Percentiles rank a stretch among this genome's conserved stretches.
phyloP scores from a whole-genome alignment of 2,329 filamentous ascomycete species.

The Boeremia lycopersici region DNA sequence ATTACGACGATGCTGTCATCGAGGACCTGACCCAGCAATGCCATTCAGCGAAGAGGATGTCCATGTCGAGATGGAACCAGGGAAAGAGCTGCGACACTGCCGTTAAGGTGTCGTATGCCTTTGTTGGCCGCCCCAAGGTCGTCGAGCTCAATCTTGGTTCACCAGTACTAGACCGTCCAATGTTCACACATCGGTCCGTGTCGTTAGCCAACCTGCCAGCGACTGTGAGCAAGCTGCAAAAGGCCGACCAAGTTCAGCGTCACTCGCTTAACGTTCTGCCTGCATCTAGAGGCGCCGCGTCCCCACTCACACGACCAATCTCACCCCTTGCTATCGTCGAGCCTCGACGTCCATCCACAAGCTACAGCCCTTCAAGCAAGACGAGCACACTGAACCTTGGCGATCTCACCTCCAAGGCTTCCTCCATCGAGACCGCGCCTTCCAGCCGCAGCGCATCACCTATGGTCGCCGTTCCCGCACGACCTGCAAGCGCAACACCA shows the following conservation, averaged over 20 bases:
- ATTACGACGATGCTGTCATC: slow-evolving; percentile 41
- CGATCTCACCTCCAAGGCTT: slow-evolving; percentile 30
- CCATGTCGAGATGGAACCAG: slow-evolving; percentile 40
- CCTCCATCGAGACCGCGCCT: slow-evolving; percentile 31
- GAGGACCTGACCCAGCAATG: slow-evolving; percentile 36
- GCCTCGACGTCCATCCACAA: slow-evolving; percentile 37
- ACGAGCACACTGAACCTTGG: slow-evolving; percentile 27
- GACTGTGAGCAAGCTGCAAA: slow-evolving; percentile 36
- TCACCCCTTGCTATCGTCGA: slow-evolving; percentile 32
- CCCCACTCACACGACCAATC: slow-evolving; percentile 26
- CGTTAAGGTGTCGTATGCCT: slow-evolving; percentile 45
- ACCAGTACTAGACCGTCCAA: slow-evolving; percentile 27
- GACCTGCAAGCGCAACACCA: slow-evolving; percentile 31
- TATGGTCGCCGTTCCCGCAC: slow-evolving; percentile 25
- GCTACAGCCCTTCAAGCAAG: slow-evolving; percentile 33
- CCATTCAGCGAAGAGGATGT: slow-evolving; percentile 41
- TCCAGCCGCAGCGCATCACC: slow-evolving; percentile 37
- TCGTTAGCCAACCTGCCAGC: slow-evolving; percentile 43
- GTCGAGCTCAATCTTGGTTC: slow-evolving; percentile 40
- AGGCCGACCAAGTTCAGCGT: slow-evolving; percentile 34
- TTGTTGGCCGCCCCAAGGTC: slow-evolving; percentile 47
- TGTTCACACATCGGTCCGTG: slow-evolving; percentile 36
- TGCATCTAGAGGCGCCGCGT: slow-evolving; percentile 14
- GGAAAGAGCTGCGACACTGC: slow-evolving; percentile 46
- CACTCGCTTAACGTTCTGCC: slow-evolving; percentile 32